Percentiles rank a stretch among this genome's conserved stretches.
These are phyloP conservation scores for Corrigiola litoralis DNA, from an alignment of 179 eudicot genomes.

Conservation along the genomic window DNA sequence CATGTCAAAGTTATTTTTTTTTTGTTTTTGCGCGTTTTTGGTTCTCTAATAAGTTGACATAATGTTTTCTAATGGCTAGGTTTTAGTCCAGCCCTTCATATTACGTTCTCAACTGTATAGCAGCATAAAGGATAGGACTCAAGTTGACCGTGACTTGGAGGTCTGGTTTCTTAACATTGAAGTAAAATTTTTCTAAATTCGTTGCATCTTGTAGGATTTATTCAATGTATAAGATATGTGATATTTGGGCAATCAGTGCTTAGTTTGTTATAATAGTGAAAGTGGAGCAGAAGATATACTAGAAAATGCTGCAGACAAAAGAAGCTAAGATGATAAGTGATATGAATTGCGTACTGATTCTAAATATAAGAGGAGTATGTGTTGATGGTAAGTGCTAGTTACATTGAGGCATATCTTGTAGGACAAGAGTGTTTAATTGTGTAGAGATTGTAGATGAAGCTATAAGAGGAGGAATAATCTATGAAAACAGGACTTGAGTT, in stretches of 20 bases:
- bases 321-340: background rate
- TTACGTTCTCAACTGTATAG: constrained; percentile 86
- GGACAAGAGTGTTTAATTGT: background rate
- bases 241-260: background rate
- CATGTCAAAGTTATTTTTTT: background rate
- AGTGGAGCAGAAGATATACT: background rate
- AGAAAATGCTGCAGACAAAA: background rate
- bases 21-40: background rate
- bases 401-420: background rate
- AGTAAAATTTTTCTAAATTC: background rate
- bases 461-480: background rate
- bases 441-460: background rate
- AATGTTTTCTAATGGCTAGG: constrained; percentile 37
- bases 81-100: constrained; percentile 67
- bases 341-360: background rate
- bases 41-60: background rate
- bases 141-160: constrained; percentile 95
- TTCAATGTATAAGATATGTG: too few relatives aligned
- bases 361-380: too few relatives aligned
- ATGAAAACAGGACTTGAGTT: background rate
- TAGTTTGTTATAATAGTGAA: too few relatives aligned
- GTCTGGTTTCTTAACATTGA: constrained; percentile 38
- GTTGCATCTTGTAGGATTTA: too few relatives aligned
- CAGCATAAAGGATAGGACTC: constrained; percentile 85
- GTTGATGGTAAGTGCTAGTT: too few relatives aligned